Evolutionary conservation across 2,329 filamentous ascomycete species (phyloP).

Genomic region (Microdochium bolleyi): DNA sequence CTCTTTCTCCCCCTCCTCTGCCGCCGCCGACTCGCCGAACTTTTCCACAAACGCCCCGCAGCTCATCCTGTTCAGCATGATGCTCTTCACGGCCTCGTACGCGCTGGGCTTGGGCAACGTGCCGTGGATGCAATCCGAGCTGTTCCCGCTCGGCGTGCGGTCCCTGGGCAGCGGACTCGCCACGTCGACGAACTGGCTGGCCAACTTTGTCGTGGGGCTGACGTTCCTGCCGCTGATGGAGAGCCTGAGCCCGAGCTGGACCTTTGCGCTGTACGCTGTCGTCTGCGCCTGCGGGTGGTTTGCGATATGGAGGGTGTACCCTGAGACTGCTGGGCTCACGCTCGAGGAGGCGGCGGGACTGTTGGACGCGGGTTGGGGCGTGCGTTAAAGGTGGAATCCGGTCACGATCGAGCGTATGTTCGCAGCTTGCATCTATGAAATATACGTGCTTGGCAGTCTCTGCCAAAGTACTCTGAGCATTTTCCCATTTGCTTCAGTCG

Average conservation of each 20-base stretch:
- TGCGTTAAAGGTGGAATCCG: conserved; percentile 28
- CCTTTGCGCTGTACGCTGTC: conserved; percentile 71
- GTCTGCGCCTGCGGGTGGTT: conserved; percentile 64
- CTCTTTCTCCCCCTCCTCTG: conserved; percentile 4
- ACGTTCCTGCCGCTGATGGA: conserved; percentile 89
- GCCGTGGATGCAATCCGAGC: conserved; percentile 92
- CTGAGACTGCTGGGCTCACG: conserved; percentile 75
- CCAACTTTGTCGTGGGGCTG: conserved; percentile 78
- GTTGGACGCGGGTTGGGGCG: conserved; percentile 67
- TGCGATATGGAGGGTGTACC: conserved; percentile 68
- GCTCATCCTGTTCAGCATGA: conserved; percentile 66
- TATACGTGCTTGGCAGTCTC: too few species aligned
- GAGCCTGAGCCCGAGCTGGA: conserved; percentile 60
- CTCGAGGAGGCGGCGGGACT: conserved; percentile 73
- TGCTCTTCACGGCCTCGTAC: conserved; percentile 78
- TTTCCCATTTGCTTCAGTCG: too few species aligned
- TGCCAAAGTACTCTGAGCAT: neutral
- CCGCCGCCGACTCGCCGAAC: conserved; percentile 22
- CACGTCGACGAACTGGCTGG: conserved; percentile 79
- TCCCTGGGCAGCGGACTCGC: conserved; percentile 64
- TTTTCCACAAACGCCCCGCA: neutral
- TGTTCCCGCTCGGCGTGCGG: conserved; percentile 72
- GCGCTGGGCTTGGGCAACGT: conserved; percentile 86
- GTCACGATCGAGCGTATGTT: too few species aligned
- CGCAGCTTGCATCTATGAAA: too few species aligned